phyloP scores from a whole-genome alignment of 1,284 basidiomycete species.

The Cutaneotrichosporon arboriforme region DNA sequence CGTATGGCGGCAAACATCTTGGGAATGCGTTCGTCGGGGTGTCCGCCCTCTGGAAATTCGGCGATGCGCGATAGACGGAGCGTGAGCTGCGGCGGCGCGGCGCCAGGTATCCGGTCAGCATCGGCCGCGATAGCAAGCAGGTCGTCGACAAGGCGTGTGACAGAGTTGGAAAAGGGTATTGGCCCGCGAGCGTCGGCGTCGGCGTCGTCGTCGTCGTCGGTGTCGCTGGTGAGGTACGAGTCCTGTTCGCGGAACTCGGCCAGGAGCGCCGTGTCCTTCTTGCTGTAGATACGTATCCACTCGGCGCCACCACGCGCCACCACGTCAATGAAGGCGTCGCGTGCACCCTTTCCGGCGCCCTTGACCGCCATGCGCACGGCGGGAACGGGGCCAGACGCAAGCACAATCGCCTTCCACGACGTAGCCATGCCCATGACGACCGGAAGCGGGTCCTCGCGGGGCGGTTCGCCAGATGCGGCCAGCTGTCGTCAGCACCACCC shows the following conservation, averaged over 20 bases:
- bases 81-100: constrained; percentile 49
- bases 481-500: constrained; percentile 4
- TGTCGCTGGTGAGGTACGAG: constrained; percentile 58
- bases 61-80: constrained; percentile 63
- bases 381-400: constrained; percentile 56
- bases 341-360: not conserved
- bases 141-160: constrained; percentile 29
- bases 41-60: constrained; percentile 45
- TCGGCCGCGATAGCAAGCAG: constrained; percentile 49
- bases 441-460: constrained; percentile 32
- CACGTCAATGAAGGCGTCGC: constrained; percentile 59
- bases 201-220: constrained; percentile 18
- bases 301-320: constrained; percentile 64
- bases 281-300: constrained; percentile 78
- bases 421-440: constrained; percentile 38
- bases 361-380: constrained; percentile 48
- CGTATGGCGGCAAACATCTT: constrained; percentile 53
- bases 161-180: constrained; percentile 8
- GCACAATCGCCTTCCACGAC: constrained; percentile 66
- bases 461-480: constrained; percentile 3
- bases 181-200: constrained; percentile 24
- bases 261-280: constrained; percentile 66
- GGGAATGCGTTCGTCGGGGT: constrained; percentile 56
- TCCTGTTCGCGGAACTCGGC: constrained; percentile 76
- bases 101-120: constrained; percentile 23